Evolutionary conservation across 352 stramenopile genomes (phyloP), one percentile per base, ranked within the genome.

Genomic region (Pythium folliculosum): DNA sequence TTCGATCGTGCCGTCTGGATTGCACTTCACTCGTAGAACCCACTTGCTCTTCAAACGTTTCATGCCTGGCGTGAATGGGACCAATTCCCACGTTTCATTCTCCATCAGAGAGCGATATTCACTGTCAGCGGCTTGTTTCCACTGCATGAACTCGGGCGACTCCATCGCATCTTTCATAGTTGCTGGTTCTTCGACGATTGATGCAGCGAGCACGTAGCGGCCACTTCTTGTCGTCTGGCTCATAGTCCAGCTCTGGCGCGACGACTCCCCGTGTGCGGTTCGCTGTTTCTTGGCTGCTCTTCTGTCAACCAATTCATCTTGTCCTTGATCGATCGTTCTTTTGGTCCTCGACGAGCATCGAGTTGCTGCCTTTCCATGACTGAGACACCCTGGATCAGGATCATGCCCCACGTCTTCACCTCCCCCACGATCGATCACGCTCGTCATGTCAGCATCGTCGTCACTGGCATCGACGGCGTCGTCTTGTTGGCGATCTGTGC

Each of bases 61-160:
- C 47, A 54, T 54, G n/a, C 35, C 58, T 32, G 23, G 37, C 21
- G 37, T 54, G 32, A 30, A 43, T 30, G 40, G 58, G 22, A 65
- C 43, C 23, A 65, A 52, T 17, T 54, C 43, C 23, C 58, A 53
- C 8, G 37, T 53, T 16, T 14, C 58, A 44, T 56, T 53, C 0
- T 56, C 50, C 14, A 54, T 40, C 4, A 65, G 40, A 17, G 37
- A 54, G 16, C 19, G 10, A 21, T 21, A 65, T 32, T 65, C 58
- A 32, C 27, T 58, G 35, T 65, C 35, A 27, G 47, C 30, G 23
- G 58, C 58, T 65, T 65, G 27, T n/a, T 53, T 65, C 58, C 58
- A 59, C 30, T 45, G 52, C 48, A 54, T 37, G 21, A 40, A 40
- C 19, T 47, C 52, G n/a, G 1, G 27, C 13, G 25, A 59, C 7